A percentile compares a stretch with the other conserved stretches of the same genome.
Conservation (phyloP, 495 filamentous ascomycete species). For the Parachaetomium inaequale region DNA sequence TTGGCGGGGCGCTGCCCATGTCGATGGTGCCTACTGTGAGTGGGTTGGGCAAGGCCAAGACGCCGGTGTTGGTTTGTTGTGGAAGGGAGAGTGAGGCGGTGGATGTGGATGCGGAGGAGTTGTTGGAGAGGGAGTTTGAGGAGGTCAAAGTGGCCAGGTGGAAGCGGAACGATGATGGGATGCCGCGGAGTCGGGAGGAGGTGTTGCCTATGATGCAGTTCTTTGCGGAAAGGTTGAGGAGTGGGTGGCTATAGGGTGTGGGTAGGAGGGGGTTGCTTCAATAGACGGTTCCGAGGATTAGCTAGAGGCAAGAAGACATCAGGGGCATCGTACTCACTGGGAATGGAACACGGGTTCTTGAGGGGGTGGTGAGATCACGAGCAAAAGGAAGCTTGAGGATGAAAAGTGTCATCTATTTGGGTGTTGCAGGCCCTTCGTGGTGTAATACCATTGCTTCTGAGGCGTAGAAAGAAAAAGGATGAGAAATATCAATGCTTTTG, state of each 20-base stretch:
- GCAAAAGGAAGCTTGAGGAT: background rate
- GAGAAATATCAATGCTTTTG: background rate
- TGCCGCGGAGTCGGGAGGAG: conserved; percentile 81
- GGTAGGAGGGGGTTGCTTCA: background rate
- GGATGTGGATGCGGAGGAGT: conserved; percentile 58
- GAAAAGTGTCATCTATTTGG: background rate
- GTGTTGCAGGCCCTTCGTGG: background rate
- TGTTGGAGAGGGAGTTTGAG: conserved; percentile 64
- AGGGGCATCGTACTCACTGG: no score
- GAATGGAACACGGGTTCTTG: background rate
- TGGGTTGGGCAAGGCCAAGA: conserved; percentile 53
- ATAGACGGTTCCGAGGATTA: background rate
- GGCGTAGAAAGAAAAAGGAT: background rate
- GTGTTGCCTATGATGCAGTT: conserved; percentile 93
- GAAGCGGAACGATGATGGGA: conserved; percentile 68
- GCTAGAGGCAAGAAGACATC: background rate
- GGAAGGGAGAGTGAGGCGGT: conserved; percentile 61
- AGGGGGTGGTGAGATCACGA: background rate
- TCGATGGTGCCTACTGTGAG: conserved; percentile 43
- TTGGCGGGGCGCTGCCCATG: conserved; percentile 68
- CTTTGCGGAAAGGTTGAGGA: conserved; percentile 66
- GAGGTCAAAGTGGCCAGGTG: conserved; percentile 73
- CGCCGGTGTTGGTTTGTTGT: conserved; percentile 70
- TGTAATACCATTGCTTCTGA: background rate
- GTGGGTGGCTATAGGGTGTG: conserved; percentile 13